phyloP scores from a whole-genome alignment of 1,284 basidiomycete species.

The Sporisorium iseilematis-ciliati region DNA sequence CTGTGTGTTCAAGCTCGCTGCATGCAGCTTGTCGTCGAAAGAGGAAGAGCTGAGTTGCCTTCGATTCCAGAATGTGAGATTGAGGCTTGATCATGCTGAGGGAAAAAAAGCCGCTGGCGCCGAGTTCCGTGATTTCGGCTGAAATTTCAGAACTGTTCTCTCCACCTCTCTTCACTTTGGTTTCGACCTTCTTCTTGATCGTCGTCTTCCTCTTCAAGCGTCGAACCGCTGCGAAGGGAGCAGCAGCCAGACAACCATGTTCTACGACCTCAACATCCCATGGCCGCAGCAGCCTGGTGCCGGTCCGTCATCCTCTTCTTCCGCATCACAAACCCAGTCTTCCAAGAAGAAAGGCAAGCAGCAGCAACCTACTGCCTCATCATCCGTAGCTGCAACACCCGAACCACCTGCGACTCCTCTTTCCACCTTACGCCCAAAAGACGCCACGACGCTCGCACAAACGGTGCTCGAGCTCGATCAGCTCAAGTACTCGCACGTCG shows the following conservation, averaged over 20 bases:
- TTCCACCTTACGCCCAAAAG: conserved; percentile 27
- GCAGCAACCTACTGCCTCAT: conserved; percentile 16
- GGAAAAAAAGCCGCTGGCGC: not conserved
- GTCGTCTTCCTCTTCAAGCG: not conserved
- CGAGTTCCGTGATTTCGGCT: conserved; percentile 21
- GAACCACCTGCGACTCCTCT: conserved; percentile 17
- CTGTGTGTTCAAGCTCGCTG: not conserved
- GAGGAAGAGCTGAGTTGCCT: not conserved
- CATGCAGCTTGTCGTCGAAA: not conserved
- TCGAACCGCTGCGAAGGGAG: not conserved
- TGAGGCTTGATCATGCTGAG: not conserved
- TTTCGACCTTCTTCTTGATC: not conserved
- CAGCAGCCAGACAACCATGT: conserved; percentile 33
- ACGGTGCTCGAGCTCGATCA: conserved; percentile 44
- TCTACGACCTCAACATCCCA: conserved; percentile 62
- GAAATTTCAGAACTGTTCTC: conserved; percentile 4
- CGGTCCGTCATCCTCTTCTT: conserved; percentile 9
- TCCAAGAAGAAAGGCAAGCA: conserved; percentile 52
- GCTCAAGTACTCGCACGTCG: conserved; percentile 58
- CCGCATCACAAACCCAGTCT: conserved; percentile 8
- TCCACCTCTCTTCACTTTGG: conserved; percentile 3
- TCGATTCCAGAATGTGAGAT: not conserved
- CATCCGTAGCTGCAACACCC: conserved; percentile 20
- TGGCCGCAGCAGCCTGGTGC: conserved; percentile 47
- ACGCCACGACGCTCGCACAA: conserved; percentile 37